Evolutionary conservation across 2,329 filamentous ascomycete species (phyloP), one percentile per base, ranked within the genome.

Genomic region (Cercospora sp.): DNA sequence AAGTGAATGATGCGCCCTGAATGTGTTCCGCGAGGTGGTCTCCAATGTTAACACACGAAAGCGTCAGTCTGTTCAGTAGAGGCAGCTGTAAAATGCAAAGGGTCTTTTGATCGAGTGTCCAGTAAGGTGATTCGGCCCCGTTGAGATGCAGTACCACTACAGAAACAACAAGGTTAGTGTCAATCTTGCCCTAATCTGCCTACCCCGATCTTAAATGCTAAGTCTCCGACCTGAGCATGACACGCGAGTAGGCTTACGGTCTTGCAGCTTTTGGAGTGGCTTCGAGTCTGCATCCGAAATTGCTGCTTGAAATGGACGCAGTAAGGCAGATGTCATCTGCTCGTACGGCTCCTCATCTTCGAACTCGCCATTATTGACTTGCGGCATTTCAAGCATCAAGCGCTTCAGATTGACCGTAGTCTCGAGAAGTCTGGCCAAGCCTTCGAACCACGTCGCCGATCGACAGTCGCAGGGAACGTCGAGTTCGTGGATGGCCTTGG

Each of bases 41-140:
- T 8, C 64, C 55, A 20, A 74, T 66, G 61, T 72, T 74, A 59
- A 73, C 72, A 42, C 73, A 74, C 8, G 73, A 73, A 13, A 74
- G 63, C 57, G 68, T 72, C 36, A 74, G 67, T 13, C 62, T 53
- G 16, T 64, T 42, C 18, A 74, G 45, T 2, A 58, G 68, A 2
- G 72, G 73, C 5, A 68, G 67, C 10, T 67, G 53, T 30, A 74
- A 64, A 10, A 74, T 68, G n/a, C 58, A 58, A 6, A 71, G 28
- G 45, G 61, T 69, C 36, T 63, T 60, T 2, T 40, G 10, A 57
- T 70, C 67, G 16, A 72, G 33, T 1, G 67, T 70, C 73, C 73
- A 74, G 60, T 73, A 74, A 23, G 73, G 72, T n/a, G 68, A 72
- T 3, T 64, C 63, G 31, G 48, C 7, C 20, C 73, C 73, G 45